Conservation (phyloP, 2,329 filamentous ascomycete genomes). For the Scedosporium boydii region DNA sequence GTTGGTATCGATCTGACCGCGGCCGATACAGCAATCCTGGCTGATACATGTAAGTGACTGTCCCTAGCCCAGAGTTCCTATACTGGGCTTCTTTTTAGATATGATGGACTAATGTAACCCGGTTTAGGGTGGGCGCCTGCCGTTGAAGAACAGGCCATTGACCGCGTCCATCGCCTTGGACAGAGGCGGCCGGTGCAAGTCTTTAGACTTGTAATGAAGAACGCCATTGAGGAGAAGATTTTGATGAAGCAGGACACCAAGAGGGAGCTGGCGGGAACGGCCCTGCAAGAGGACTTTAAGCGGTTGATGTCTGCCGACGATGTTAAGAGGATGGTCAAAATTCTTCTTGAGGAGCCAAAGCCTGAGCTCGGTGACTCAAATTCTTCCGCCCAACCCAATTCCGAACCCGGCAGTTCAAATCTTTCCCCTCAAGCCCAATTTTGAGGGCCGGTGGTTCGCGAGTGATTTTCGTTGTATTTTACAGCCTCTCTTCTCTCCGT, state of each 20-base stretch:
- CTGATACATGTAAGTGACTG: slow-evolving; percentile 55
- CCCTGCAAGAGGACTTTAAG: slow-evolving; percentile 63
- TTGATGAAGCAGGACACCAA: slow-evolving; percentile 72
- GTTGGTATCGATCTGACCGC: slow-evolving; percentile 81
- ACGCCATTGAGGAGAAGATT: slow-evolving; percentile 71
- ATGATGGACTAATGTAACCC: neutral
- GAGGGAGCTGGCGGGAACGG: slow-evolving; percentile 64
- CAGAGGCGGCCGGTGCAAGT: slow-evolving; percentile 72
- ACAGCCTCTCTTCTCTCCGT: no score
- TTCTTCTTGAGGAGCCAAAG: neutral
- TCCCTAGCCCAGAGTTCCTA: neutral
- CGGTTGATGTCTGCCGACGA: slow-evolving; percentile 1
- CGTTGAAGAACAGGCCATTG: slow-evolving; percentile 85
- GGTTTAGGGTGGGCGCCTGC: slow-evolving; percentile 72
- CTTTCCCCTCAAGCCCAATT: no score
- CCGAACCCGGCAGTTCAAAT: no score
- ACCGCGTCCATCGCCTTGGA: slow-evolving; percentile 77
- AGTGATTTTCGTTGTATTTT: no score
- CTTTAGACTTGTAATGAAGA: slow-evolving; percentile 73
- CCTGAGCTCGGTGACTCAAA: neutral
- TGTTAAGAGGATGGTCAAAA: neutral
- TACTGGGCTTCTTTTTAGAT: neutral
- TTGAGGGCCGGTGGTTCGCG: no score
- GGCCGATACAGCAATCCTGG: slow-evolving; percentile 75
- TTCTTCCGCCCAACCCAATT: no score